Percentiles rank a stretch among this genome's conserved stretches.
Conservation (phyloP, 2,329 filamentous ascomycete species). For the Fusarium luffae region DNA sequence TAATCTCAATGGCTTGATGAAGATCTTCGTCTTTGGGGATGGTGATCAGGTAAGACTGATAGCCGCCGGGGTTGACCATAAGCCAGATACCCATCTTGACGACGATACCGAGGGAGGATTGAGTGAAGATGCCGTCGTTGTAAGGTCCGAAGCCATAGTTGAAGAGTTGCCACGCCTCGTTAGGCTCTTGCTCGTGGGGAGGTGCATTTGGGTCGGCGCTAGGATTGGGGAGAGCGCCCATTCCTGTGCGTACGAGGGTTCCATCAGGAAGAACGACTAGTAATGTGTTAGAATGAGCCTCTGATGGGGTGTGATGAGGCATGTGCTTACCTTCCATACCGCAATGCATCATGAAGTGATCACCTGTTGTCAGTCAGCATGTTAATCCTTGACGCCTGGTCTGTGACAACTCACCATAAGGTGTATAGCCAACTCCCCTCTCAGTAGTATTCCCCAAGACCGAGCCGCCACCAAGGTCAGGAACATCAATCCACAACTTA, state of each 20-base stretch:
- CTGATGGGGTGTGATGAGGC: accelerated
- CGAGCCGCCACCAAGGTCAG: conserved; percentile 32
- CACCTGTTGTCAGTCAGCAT: not conserved
- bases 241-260: conserved; percentile 28
- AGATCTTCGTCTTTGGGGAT: conserved; percentile 37
- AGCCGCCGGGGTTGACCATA: conserved; percentile 30
- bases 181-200: conserved; percentile 30
- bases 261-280: conserved; percentile 27
- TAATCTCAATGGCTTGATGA: conserved; percentile 36
- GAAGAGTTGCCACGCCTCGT: conserved; percentile 34
- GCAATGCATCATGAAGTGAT: conserved; percentile 39
- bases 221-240: conserved; percentile 35
- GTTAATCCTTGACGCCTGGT: accelerated
- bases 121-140: conserved; percentile 31
- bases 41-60: conserved; percentile 37
- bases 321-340: conserved; percentile 30
- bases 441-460: conserved; percentile 34
- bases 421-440: conserved; percentile 34
- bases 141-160: conserved; percentile 35
- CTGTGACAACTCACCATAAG: conserved; percentile 15
- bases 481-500: conserved; percentile 37
- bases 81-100: conserved; percentile 38
- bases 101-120: conserved; percentile 32
- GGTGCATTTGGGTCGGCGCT: conserved; percentile 23
- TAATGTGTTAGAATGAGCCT: accelerated